A percentile compares a stretch with the other conserved stretches of the same genome.
phyloP scores from a whole-genome alignment of 768 basidiomycete species.

The Serendipita indica region DNA sequence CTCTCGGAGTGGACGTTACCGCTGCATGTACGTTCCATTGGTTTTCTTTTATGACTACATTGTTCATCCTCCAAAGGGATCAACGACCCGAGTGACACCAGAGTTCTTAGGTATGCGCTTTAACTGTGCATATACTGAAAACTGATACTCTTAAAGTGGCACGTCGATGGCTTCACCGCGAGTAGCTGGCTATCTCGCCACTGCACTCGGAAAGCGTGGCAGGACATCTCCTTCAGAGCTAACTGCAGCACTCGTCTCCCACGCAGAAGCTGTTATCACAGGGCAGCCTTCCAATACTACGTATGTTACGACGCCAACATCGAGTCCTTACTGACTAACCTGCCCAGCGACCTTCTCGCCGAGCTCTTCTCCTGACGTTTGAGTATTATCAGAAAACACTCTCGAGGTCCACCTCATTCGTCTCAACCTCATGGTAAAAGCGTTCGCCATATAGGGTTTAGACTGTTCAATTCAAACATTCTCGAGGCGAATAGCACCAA shows the following conservation, averaged over 20 bases:
- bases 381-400: too few species aligned
- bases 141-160: too few species aligned
- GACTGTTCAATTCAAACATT: too few species aligned
- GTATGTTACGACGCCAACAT: not conserved
- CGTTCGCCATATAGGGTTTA: too few species aligned
- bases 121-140: too few species aligned
- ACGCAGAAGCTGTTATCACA: not conserved
- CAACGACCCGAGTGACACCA: not conserved
- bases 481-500: too few species aligned
- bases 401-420: too few species aligned
- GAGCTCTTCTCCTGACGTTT: not conserved
- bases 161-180: constrained; percentile 3
- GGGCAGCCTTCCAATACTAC: constrained; percentile 1
- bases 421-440: too few species aligned
- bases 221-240: not conserved
- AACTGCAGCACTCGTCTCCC: not conserved
- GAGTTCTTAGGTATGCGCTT: too few species aligned
- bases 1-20: constrained; percentile 1
- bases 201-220: not conserved
- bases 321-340: not conserved
- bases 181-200: not conserved
- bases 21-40: not conserved
- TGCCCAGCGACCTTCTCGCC: not conserved
- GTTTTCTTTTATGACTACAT: not conserved
- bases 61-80: not conserved